phyloP scores from a whole-genome alignment of 192 early-diverging fungal species.

The Umbelopsis sp. region DNA sequence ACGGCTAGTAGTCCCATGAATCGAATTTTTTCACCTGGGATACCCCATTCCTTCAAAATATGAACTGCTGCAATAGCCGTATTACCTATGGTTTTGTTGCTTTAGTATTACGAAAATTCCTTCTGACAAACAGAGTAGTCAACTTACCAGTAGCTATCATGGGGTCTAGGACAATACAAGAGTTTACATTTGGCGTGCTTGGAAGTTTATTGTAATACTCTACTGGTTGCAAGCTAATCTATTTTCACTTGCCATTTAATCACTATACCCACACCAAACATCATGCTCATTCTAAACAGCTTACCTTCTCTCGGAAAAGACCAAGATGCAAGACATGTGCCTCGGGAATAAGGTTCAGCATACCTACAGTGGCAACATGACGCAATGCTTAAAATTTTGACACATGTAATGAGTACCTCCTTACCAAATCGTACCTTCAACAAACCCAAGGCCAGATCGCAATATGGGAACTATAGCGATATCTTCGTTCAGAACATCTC shows the following conservation, averaged over 20 bases:
- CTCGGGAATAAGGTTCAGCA: slow-evolving; percentile 65
- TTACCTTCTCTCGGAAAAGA: slow-evolving; percentile 76
- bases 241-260: not conserved
- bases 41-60: slow-evolving; percentile 82
- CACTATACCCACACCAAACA: not conserved
- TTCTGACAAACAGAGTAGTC: not conserved
- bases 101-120: not conserved
- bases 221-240: slow-evolving; percentile 79
- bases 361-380: slow-evolving; percentile 29
- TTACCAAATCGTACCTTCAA: slow-evolving; percentile 41
- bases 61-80: slow-evolving; percentile 77
- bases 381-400: not conserved
- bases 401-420: not conserved
- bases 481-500: slow-evolving; percentile 30
- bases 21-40: slow-evolving; percentile 59
- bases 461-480: slow-evolving; percentile 67
- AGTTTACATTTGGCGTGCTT: slow-evolving; percentile 59
- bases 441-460: slow-evolving; percentile 63
- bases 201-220: slow-evolving; percentile 95
- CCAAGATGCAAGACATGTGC: slow-evolving; percentile 81
- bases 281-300: not conserved
- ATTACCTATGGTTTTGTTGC: slow-evolving; percentile 40
- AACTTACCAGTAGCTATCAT: slow-evolving; percentile 70
- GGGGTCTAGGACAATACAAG: slow-evolving; percentile 79
- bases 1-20: slow-evolving; percentile 65